Evolutionary conservation across 2,329 filamentous ascomycete species (phyloP).

Genomic region (Fusarium concolor): DNA sequence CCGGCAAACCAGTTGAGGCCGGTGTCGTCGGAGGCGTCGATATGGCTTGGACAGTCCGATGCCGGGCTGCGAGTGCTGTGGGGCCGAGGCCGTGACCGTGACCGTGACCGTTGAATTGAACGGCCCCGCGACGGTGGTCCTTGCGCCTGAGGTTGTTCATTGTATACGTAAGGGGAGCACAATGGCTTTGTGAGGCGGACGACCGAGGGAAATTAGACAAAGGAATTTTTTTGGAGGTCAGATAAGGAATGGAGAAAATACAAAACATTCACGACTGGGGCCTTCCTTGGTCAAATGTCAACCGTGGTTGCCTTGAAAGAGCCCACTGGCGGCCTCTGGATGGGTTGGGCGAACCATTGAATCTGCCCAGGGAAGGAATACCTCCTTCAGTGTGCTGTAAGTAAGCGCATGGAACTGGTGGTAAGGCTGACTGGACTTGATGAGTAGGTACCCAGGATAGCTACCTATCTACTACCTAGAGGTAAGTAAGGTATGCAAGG

Average conservation of each 20-base stretch:
- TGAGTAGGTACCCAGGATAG: no score
- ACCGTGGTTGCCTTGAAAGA: conserved; percentile 11
- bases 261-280: conserved; percentile 11
- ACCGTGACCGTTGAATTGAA: background rate
- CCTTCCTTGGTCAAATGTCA: conserved; percentile 14
- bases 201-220: background rate
- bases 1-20: background rate
- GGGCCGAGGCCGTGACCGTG: conserved; percentile 21
- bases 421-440: background rate
- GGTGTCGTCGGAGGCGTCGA: conserved; percentile 15
- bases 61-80: conserved; percentile 12
- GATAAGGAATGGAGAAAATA: conserved; percentile 16
- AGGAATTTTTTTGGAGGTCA: background rate
- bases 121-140: conserved; percentile 20
- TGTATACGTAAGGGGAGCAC: background rate
- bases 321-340: conserved; percentile 6
- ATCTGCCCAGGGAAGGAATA: background rate
- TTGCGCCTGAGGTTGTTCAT: conserved; percentile 24
- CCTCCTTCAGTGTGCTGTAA: background rate
- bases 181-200: conserved; percentile 29
- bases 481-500: no score
- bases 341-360: conserved; percentile 16
- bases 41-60: conserved; percentile 16
- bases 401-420: background rate
- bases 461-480: no score